Base-by-base conservation (phyloP, 257 asterid species). In the Agastache rugosa region DNA sequence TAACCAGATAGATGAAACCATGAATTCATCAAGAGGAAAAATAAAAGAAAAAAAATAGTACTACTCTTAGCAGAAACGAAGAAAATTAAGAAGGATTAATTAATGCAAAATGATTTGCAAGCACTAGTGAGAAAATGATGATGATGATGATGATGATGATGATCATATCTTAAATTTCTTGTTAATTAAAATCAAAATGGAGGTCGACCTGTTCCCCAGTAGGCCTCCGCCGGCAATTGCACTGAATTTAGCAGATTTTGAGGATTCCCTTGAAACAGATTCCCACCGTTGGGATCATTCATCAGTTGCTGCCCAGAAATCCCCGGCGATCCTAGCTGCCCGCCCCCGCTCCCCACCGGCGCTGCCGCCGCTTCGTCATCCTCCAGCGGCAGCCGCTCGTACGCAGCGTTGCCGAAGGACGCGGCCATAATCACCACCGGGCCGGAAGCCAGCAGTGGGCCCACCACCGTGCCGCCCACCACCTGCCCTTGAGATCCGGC, bases 121-220 rank as follows among this genome's bases (percentile, higher is more conserved):
- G 22, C 42, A 37, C 72, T 74, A 63, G 54, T 20, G 77, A 45
- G 72, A 27, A 3, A 20, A 39, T 29, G 34, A 42, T 67, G 41
- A 74, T 60, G 65, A 41, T 54, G 19, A 50, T 66, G 34, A 42
- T 17, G 2, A 31, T 31, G 5, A 31, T 31, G 5, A 16, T 47
- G 6, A 45, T 45, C 17, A 12, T 12, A 41, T 44, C 51, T 45
- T 69, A 20, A 12, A 3, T 8, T 1, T 39, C 0, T 8, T 1
- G 11, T 39, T 9, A 39, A 39, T 1, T 8, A 8, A 8, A 39
- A 39, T 39, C 12, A 91, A 82, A 86, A 90, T 5, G 87, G 91
- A 73, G 93, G 94, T 9, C 97, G 91, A 68, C 82, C 89, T 14
- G 91, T 62, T 6, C 87, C 97, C 95, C 98, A 90, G 19, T 83